Evolutionary conservation across 176 grass and related monocot species (phyloP).

Genomic region (Aegilops speltoides): DNA sequence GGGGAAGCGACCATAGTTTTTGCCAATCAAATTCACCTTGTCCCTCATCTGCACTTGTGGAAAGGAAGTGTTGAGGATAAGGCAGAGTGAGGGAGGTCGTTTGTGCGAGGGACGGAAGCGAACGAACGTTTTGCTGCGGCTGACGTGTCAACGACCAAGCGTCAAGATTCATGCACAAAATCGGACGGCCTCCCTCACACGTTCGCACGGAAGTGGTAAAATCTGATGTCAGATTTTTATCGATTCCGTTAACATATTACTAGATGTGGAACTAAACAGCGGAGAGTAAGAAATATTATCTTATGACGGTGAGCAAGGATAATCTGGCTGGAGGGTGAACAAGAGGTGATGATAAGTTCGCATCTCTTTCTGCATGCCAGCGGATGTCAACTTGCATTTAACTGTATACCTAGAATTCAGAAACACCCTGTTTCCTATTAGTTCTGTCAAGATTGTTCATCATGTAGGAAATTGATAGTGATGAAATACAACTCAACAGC

Average conservation of each 20-base stretch:
- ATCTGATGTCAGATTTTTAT: too few relatives aligned
- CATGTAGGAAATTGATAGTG: not conserved
- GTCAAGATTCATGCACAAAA: too few relatives aligned
- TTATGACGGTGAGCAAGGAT: not conserved
- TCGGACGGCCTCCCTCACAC: too few relatives aligned
- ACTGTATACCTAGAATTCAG: not conserved
- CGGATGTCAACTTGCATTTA: not conserved
- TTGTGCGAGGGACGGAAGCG: too few relatives aligned
- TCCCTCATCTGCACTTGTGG: too few relatives aligned
- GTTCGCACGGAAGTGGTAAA: too few relatives aligned
- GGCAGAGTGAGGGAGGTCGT: too few relatives aligned
- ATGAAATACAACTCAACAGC: not conserved
- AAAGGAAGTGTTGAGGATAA: too few relatives aligned
- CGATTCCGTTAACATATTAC: not conserved
- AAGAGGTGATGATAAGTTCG: not conserved
- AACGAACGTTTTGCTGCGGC: too few relatives aligned
- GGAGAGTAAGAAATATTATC: not conserved
- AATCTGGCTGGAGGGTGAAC: not conserved
- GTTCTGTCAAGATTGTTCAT: not conserved
- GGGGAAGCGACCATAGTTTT: too few relatives aligned
- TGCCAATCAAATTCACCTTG: too few relatives aligned
- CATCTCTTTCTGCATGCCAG: not conserved
- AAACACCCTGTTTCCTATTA: not conserved
- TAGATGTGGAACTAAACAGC: not conserved
- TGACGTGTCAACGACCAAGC: too few relatives aligned